phyloP scores from a whole-genome alignment of 805 yeast species.

The Myxozyma monticola region DNA sequence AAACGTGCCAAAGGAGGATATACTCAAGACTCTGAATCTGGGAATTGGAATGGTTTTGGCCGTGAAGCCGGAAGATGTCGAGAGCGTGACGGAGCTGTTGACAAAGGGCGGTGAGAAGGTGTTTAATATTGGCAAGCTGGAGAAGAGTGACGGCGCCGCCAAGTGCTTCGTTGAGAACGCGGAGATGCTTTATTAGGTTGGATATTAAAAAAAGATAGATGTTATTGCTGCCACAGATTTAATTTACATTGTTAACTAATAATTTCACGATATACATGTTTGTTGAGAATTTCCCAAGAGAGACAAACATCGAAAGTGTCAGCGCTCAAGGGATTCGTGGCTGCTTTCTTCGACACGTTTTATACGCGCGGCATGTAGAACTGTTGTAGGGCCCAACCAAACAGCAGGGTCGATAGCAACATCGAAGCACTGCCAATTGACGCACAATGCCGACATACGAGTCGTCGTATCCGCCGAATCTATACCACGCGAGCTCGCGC shows the following conservation, averaged over 20 bases:
- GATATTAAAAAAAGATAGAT: neutral
- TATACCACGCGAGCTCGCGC: too few relatives aligned
- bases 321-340: too few relatives aligned
- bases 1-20: constrained; percentile 80
- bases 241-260: too few relatives aligned
- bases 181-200: constrained; percentile 45
- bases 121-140: constrained; percentile 63
- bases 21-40: constrained; percentile 87
- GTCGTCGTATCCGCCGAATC: constrained; percentile 27
- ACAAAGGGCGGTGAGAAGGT: constrained; percentile 72
- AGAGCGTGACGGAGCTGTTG: constrained; percentile 53
- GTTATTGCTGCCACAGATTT: too few relatives aligned
- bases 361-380: too few relatives aligned
- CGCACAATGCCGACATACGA: constrained; percentile 28
- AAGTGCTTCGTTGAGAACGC: constrained; percentile 58
- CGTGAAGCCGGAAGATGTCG: constrained; percentile 68
- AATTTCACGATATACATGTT: too few relatives aligned
- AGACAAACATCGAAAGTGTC: too few relatives aligned
- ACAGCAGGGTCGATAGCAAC: too few relatives aligned
- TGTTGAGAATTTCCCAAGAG: too few relatives aligned
- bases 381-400: too few relatives aligned
- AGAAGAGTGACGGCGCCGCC: constrained; percentile 28
- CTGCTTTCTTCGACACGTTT: too few relatives aligned
- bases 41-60: constrained; percentile 97
- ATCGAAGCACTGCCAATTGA: too few relatives aligned